Evolutionary conservation across 139 green algal species (phyloP).

Genomic region (Chlamydomonas incerta): DNA sequence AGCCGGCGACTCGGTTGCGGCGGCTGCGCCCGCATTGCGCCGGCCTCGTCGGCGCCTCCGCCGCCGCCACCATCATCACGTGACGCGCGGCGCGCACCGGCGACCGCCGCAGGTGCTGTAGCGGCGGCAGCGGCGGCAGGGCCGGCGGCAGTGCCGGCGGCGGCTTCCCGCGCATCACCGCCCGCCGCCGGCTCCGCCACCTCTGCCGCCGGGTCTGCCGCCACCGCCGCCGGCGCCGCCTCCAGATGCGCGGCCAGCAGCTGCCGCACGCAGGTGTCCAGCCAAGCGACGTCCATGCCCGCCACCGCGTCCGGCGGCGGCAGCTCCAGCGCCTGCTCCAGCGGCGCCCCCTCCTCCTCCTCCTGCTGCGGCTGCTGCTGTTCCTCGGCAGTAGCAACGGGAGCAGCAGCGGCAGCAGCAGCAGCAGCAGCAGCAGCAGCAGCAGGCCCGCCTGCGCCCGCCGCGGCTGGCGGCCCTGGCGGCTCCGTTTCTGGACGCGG

Average conservation of each 20-base stretch:
- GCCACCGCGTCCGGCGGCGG: neutral
- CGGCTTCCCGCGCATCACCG: too few species aligned
- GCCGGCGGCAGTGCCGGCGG: too few species aligned
- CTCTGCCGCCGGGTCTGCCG: neutral
- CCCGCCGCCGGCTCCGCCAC: neutral
- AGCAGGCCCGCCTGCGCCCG: too few species aligned
- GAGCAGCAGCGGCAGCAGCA: neutral
- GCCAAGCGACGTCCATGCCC: neutral
- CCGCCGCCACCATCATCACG: too few species aligned
- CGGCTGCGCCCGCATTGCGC: neutral
- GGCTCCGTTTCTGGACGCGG: too few species aligned
- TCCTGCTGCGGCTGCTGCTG: too few species aligned
- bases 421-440: neutral
- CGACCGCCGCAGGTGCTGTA: too few species aligned
- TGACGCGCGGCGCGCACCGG: too few species aligned
- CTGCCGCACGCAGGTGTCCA: neutral
- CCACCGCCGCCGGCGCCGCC: neutral
- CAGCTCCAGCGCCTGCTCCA: neutral
- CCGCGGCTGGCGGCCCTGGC: too few species aligned
- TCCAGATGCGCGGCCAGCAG: neutral
- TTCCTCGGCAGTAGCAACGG: neutral
- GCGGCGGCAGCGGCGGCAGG: too few species aligned
- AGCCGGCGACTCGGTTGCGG: neutral
- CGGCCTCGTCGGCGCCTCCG: too few species aligned
- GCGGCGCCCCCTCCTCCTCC: too few species aligned